These are phyloP conservation scores for Colletotrichum noveboracense DNA, from an alignment of 2,329 filamentous ascomycete genomes.

Conservation along the genomic window DNA sequence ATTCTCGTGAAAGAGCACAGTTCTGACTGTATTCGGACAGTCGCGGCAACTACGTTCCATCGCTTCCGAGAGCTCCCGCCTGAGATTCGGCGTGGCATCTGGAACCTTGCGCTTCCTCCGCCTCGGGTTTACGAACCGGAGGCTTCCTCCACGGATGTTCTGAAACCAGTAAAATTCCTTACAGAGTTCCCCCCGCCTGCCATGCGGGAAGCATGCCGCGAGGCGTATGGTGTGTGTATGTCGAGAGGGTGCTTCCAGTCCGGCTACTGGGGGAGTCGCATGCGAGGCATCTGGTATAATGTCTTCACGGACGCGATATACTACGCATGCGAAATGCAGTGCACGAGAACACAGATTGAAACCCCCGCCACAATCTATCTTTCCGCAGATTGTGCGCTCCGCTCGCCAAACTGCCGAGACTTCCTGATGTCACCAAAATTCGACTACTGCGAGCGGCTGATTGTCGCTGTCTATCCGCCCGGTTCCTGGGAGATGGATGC, in stretches of 20 bases:
- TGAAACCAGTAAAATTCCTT: not conserved
- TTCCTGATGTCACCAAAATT: not conserved
- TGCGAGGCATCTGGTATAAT: not conserved
- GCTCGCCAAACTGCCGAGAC: not conserved
- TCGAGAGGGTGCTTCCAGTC: not conserved
- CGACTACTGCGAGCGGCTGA: not conserved
- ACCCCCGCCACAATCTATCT: not conserved
- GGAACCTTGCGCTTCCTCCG: not conserved
- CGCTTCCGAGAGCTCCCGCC: not conserved
- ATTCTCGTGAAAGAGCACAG: accelerated
- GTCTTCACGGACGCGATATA: not conserved
- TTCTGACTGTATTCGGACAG: not conserved
- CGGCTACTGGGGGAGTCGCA: not conserved
- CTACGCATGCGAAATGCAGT: not conserved
- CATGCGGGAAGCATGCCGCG: not conserved
- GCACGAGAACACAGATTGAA: too few relatives aligned
- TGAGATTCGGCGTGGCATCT: not conserved
- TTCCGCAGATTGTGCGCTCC: not conserved
- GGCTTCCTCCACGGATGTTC: not conserved
- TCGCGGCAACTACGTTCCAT: not conserved
- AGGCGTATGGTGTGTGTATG: not conserved
- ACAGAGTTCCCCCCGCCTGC: not conserved
- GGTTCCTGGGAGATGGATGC: not conserved
- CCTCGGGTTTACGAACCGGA: not conserved
- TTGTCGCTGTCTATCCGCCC: not conserved